phyloP scores from a whole-genome alignment of 768 basidiomycete species.

The Calocybe cyanea region DNA sequence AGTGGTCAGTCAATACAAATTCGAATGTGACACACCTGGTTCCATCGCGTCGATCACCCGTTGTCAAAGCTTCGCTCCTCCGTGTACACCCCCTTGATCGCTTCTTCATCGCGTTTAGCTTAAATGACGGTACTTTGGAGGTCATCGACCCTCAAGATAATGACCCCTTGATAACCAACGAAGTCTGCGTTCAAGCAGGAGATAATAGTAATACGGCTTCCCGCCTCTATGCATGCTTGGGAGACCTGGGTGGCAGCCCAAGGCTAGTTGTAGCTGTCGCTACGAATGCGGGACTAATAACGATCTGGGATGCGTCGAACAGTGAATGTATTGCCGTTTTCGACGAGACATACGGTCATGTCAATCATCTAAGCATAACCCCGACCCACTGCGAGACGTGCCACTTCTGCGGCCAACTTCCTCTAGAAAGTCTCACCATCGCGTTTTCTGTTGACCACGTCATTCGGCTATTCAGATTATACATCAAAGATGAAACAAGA shows the following conservation, averaged over 20 bases:
- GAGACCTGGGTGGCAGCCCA: constrained; percentile 46
- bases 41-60: constrained; percentile 37
- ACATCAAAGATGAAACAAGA: constrained; percentile 51
- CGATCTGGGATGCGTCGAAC: constrained; percentile 72
- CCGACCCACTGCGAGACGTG: constrained; percentile 56
- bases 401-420: constrained; percentile 64
- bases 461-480: constrained; percentile 64
- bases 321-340: constrained; percentile 60
- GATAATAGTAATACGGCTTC: constrained; percentile 51
- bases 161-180: constrained; percentile 36
- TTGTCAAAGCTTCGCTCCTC: constrained; percentile 47
- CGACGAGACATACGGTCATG: constrained; percentile 53
- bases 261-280: constrained; percentile 57
- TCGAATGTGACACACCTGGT: constrained; percentile 34
- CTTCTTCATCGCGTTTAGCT: constrained; percentile 52
- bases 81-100: constrained; percentile 43
- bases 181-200: constrained; percentile 56
- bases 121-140: constrained; percentile 67
- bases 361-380: constrained; percentile 60
- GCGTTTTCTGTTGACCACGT: constrained; percentile 63
- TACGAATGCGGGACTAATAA: constrained; percentile 64
- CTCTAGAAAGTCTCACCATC: constrained; percentile 61
- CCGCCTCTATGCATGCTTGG: constrained; percentile 48
- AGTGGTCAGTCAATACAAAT: constrained; percentile 43
- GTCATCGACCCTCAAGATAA: constrained; percentile 48